Evolutionary conservation across 1,139 yeast species (phyloP).

Genomic region (Pichia sp.): DNA sequence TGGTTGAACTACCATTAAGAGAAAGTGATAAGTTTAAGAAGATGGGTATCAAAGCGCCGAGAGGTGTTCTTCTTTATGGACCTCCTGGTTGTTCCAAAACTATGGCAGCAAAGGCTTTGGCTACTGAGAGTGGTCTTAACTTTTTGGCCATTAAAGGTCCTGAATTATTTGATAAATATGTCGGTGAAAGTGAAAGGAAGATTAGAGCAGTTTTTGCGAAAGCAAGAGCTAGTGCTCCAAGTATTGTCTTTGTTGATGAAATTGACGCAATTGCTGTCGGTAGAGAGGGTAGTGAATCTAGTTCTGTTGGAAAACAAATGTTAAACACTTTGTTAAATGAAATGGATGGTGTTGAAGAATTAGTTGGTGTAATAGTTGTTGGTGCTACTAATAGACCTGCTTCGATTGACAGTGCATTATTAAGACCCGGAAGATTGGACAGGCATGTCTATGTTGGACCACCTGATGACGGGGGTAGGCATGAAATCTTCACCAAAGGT

Average conservation of each 20-base stretch:
- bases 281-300: conserved; percentile 51
- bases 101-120: conserved; percentile 86
- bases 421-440: conserved; percentile 92
- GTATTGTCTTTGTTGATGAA: conserved; percentile 89
- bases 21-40: conserved; percentile 70
- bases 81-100: conserved; percentile 98
- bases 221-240: conserved; percentile 90
- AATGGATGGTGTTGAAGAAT: conserved; percentile 92
- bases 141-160: conserved; percentile 95
- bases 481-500: conserved; percentile 66
- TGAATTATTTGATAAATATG: conserved; percentile 87
- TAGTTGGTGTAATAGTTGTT: conserved; percentile 84
- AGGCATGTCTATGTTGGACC: conserved; percentile 89
- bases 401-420: conserved; percentile 80
- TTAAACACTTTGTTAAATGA: conserved; percentile 85
- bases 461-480: conserved; percentile 74
- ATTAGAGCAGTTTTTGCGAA: conserved; percentile 84
- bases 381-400: conserved; percentile 97
- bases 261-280: conserved; percentile 86
- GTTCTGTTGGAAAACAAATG: conserved; percentile 78
- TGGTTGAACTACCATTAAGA: conserved; percentile 84
- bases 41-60: conserved; percentile 84
- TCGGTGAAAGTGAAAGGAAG: conserved; percentile 89
- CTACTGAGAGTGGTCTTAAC: conserved; percentile 89
- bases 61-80: conserved; percentile 84